Evolutionary conservation across 1,284 basidiomycete genomes (phyloP), one percentile per base, ranked within the genome.

Genomic region (Moniliella sp.): DNA sequence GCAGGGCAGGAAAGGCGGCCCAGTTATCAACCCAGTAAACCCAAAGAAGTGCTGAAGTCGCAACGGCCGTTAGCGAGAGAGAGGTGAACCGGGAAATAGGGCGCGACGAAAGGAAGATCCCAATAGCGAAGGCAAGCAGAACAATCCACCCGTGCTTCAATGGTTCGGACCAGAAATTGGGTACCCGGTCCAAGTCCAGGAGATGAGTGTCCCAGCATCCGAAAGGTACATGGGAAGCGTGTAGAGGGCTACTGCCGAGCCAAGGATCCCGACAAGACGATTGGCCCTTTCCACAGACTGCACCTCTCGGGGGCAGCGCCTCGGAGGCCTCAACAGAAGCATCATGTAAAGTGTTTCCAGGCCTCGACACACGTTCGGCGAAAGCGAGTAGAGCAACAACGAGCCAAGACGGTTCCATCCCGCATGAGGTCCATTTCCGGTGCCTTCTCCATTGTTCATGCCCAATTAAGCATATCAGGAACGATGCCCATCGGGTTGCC

Each of bases 181-280:
- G 46, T 76, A 88, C 1, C 84, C 84, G 0, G 77, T 77, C 81
- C 82, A 91, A 0, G 77, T 75, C 78, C 80, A 88, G 1, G 79
- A 74, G 39, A 88, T 71, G 34, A 86, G 68, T 0, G 81, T 84
- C 38, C 76, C 77, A 1, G 75, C 65, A 45, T 93, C 83, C 4
- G 74, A 72, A 26, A 81, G 64, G 35, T 82, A 68, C 19, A 73
- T 76, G 51, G 88, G 79, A 0, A 86, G 4, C 2, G 40, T 35
- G 21, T 37, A 41, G 3, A 54, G 42, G 17, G 54, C 33, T 8
- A 45, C 42, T 15, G 47, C 50, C 7, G 47, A 4, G 12, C 45
- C 49, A 2, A 45, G 16, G 3, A 46, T 38, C 2, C 43, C 21
- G 21, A 23, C 21, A 23, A n/a, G 7, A 7, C 21, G 8, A 23